Base-by-base conservation (phyloP, 164 flowering plant genomes). In the Berberis thunbergii region DNA sequence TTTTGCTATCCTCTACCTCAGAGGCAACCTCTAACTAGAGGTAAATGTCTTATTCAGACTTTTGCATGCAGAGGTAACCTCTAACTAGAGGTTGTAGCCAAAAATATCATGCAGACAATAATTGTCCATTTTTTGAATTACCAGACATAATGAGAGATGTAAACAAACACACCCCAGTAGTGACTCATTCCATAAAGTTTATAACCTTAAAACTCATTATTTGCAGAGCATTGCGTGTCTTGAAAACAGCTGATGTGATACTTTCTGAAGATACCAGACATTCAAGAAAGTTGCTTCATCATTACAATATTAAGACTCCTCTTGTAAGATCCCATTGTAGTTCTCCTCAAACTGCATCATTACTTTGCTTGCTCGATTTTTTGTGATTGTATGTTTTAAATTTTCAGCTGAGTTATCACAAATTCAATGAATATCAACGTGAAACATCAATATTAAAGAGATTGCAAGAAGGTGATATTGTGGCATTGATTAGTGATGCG, bases 401-500 rank as follows among this genome's bases (percentile, higher is more conserved):
- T 77, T 74, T 81, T 68, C 88, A 94, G 99, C 70, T 91, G 71
- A 94, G 99, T 67, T 94, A 89, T 80, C 99, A 94, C 77, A 94
- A 91, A 69, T 94, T 89, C 72, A 94, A 94, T 76, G 97, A 94
- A 74, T 73, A 84, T 60, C 97, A 86, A 74, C 83, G 99, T 58
- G 99, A 81, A 70, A 78, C 82, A 59, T 64, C 77, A 3, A 83
- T 94, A 62, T 69, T 94, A 49, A 80, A 71, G 65, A 84, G 89
- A 73, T 75, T 94, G 73, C 81, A 78, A 63, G 68, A 80, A 70
- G 97, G 96, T 44, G 88, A 87, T 60, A 71, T 91, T 13, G 84
- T 95, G 59, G 99, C 97, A 7, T 70, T 91, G 59, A 91, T 95
- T 57, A 89, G 96, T 81, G 99, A 95, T 82, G 99, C 99, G 1